Evolutionary conservation across 2,329 filamentous ascomycete species (phyloP).

Genomic region (Botrytis sinoallii): DNA sequence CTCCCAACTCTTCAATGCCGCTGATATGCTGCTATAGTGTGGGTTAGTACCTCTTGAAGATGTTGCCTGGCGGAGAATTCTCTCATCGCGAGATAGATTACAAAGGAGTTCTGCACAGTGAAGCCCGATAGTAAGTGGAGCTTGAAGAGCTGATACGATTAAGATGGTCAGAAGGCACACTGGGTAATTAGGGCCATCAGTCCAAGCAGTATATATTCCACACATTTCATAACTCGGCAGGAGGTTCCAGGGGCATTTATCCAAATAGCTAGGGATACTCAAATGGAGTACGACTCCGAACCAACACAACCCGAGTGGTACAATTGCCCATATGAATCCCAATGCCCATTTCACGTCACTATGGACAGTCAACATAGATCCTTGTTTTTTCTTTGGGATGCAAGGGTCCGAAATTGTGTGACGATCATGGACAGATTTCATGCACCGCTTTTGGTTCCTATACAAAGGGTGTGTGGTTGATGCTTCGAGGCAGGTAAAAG

Average conservation of each 20-base stretch:
- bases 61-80: neutral
- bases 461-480: neutral
- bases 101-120: neutral
- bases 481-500: neutral
- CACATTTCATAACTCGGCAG: no score
- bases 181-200: neutral
- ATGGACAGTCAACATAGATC: neutral
- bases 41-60: neutral
- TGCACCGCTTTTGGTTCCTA: neutral
- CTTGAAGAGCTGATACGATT: neutral
- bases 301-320: neutral
- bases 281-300: neutral
- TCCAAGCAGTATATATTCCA: no score
- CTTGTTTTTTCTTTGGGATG: neutral
- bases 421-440: neutral
- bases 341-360: neutral
- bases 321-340: neutral
- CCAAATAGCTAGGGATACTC: no score
- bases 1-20: neutral
- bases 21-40: neutral
- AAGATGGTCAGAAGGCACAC: neutral
- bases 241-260: neutral
- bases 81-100: neutral
- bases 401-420: neutral
- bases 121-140: neutral